Percentiles rank a stretch among this genome's conserved stretches.
Evolutionary conservation across 2,329 filamentous ascomycete species (phyloP).

Genomic region (Ascochyta clinopodiicola): DNA sequence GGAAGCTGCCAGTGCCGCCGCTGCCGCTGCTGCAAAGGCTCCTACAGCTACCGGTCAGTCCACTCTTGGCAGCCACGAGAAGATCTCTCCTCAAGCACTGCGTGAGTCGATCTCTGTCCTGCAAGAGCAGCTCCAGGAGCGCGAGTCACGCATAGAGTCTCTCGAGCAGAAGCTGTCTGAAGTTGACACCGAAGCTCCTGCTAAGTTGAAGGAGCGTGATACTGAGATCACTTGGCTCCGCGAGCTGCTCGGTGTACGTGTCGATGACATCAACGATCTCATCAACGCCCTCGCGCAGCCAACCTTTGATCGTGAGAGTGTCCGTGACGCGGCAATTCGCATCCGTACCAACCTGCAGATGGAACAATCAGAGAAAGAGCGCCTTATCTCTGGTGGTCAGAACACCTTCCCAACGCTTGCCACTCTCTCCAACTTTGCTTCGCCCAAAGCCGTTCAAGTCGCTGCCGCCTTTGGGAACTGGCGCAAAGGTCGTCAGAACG

Average conservation of each 20-base stretch:
- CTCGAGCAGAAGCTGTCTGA: constrained; percentile 75
- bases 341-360: constrained; percentile 95
- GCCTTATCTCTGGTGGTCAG: constrained; percentile 71
- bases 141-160: constrained; percentile 86
- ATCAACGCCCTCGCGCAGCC: constrained; percentile 79
- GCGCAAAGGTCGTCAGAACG: constrained; percentile 69
- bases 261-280: constrained; percentile 91
- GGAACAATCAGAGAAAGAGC: constrained; percentile 94
- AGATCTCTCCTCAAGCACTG: constrained; percentile 91
- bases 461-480: constrained; percentile 98
- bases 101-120: constrained; percentile 95
- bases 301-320: constrained; percentile 75
- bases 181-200: constrained; percentile 76
- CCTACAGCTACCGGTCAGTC: constrained; percentile 50
- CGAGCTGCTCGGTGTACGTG: constrained; percentile 87
- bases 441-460: constrained; percentile 84
- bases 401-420: constrained; percentile 76
- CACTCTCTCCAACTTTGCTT: constrained; percentile 76
- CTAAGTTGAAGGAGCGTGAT: constrained; percentile 87
- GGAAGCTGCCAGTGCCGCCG: constrained; percentile 83
- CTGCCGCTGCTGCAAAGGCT: constrained; percentile 66
- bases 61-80: constrained; percentile 68
- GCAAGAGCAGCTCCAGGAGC: constrained; percentile 94
- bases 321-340: constrained; percentile 90
- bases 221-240: constrained; percentile 95